Percentiles rank a stretch among this genome's conserved stretches.
These are phyloP conservation scores for Nothopassalora personata DNA, from an alignment of 2,329 filamentous ascomycete species.

Conservation along the genomic window DNA sequence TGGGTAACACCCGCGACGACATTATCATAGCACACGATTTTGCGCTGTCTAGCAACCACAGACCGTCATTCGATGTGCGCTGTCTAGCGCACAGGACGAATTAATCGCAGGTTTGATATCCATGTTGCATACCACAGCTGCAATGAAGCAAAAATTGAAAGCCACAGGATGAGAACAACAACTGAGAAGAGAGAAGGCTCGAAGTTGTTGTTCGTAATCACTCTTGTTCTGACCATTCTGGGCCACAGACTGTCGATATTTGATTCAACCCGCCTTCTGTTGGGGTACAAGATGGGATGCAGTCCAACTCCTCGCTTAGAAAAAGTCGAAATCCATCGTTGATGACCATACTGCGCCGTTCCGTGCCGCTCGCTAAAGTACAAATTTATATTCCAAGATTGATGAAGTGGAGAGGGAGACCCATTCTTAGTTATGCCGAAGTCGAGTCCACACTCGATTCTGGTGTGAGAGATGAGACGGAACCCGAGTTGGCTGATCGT, in stretches of 20 bases:
- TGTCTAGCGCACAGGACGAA: too few relatives aligned
- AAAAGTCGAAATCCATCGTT: neutral
- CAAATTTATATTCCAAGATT: neutral
- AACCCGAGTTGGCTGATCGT: slow-evolving; percentile 29
- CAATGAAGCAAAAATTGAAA: neutral
- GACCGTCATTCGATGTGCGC: too few relatives aligned
- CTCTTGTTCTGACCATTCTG: neutral
- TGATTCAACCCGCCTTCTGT: neutral
- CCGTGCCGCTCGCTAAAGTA: neutral
- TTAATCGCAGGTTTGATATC: too few relatives aligned
- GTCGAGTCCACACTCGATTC: slow-evolving; percentile 28
- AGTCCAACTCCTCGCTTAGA: neutral
- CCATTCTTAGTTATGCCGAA: slow-evolving; percentile 10
- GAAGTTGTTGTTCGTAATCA: neutral
- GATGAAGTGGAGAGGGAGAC: neutral
- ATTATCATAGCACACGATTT: too few relatives aligned
- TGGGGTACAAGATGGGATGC: neutral
- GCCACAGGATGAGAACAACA: neutral
- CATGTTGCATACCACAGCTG: too few relatives aligned
- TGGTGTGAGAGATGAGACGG: slow-evolving; percentile 18
- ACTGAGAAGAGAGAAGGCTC: neutral
- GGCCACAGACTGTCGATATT: neutral
- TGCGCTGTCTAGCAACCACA: too few relatives aligned
- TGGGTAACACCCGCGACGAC: neutral
- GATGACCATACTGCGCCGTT: neutral